Percentiles rank a stretch among this genome's conserved stretches.
phyloP scores from a whole-genome alignment of 495 filamentous ascomycete genomes.

The Ramalina peruviana region DNA sequence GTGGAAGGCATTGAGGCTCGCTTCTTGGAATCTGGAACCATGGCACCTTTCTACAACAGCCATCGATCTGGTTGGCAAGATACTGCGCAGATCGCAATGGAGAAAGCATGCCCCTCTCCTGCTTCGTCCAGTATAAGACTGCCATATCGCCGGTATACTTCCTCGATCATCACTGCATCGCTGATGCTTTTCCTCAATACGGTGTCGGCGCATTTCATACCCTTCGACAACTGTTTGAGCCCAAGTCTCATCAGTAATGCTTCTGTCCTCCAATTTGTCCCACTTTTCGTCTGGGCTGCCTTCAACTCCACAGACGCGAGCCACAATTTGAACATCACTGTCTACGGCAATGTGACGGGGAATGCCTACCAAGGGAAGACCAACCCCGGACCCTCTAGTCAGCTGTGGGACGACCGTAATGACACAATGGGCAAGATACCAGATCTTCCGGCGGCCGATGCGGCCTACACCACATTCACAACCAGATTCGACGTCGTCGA shows the following conservation, averaged over 20 bases:
- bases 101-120: background rate
- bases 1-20: too few species aligned
- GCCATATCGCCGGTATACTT: background rate
- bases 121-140: background rate
- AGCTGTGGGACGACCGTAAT: slow-evolving; percentile 39
- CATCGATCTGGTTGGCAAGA: background rate
- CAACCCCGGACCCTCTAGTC: slow-evolving; percentile 33
- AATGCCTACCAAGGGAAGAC: slow-evolving; percentile 23
- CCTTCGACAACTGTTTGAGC: slow-evolving; percentile 73
- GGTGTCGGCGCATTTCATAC: slow-evolving; percentile 42
- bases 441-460: slow-evolving; percentile 26
- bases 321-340: slow-evolving; percentile 60
- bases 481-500: slow-evolving; percentile 56
- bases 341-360: slow-evolving; percentile 86
- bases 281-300: slow-evolving; percentile 52
- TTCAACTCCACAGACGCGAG: slow-evolving; percentile 49
- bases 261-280: slow-evolving; percentile 64
- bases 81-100: background rate
- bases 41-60: background rate
- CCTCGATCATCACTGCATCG: background rate
- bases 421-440: slow-evolving; percentile 64
- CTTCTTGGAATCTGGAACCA: background rate
- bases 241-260: slow-evolving; percentile 31
- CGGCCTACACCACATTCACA: slow-evolving; percentile 56
- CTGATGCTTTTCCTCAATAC: slow-evolving; percentile 1